Conservation (phyloP, 1,284 basidiomycete genomes). For the Sporisorium exsertum region DNA sequence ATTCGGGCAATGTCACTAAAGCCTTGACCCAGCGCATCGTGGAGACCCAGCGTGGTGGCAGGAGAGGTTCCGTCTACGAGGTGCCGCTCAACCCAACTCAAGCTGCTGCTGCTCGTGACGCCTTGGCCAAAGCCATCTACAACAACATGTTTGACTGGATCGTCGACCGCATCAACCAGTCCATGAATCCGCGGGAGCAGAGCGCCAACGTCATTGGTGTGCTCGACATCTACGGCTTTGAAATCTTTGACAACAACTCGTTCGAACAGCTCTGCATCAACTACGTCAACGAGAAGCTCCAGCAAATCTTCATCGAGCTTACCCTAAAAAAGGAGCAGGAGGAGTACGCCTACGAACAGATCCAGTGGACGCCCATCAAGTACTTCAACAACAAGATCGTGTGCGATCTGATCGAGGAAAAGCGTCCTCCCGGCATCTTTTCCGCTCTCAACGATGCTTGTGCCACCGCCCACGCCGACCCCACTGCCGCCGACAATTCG, state of each 20-base stretch:
- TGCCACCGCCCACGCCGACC: conserved; percentile 97
- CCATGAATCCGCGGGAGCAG: conserved; percentile 83
- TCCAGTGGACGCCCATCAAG: conserved; percentile 98
- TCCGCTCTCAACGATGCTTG: conserved; percentile 98
- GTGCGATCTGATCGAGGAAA: conserved; percentile 97
- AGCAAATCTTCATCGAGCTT: conserved; percentile 97
- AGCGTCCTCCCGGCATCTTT: conserved; percentile 95
- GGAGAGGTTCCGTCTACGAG: conserved; percentile 93
- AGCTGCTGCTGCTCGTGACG: conserved; percentile 87
- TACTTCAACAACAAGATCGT: conserved; percentile 77
- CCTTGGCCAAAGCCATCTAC: conserved; percentile 94
- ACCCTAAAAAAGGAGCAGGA: conserved; percentile 99
- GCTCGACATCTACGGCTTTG: conserved; percentile 89
- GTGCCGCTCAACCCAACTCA: conserved; percentile 95
- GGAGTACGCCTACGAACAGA: conserved; percentile 97
- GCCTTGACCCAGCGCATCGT: conserved; percentile 86
- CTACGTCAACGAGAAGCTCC: conserved; percentile 98
- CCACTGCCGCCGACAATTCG: conserved; percentile 93
- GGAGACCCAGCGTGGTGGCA: conserved; percentile 83
- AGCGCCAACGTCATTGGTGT: conserved; percentile 93
- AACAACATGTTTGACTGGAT: conserved; percentile 99
- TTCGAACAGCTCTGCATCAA: conserved; percentile 99
- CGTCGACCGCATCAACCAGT: conserved; percentile 92
- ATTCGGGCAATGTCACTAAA: conserved; percentile 82
- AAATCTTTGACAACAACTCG: conserved; percentile 98